Conservation (phyloP, 805 yeast species). For the Dipodascopsis uninucleata region DNA sequence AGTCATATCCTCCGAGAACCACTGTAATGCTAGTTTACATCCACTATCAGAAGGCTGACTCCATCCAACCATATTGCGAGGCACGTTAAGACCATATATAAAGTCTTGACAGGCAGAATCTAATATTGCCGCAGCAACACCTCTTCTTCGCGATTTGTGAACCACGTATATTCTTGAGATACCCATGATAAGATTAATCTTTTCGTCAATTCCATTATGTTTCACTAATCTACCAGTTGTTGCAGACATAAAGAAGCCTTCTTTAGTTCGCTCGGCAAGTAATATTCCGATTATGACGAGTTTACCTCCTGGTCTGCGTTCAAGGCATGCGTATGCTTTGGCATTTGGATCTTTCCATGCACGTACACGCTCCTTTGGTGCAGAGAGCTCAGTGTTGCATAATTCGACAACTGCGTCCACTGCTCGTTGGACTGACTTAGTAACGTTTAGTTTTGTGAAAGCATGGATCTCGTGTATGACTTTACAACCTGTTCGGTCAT, state of each 20-base stretch:
- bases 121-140: constrained; percentile 44
- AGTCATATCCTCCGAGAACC: constrained; percentile 24
- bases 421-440: constrained; percentile 27
- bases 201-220: constrained; percentile 39
- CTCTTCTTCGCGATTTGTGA: constrained; percentile 41
- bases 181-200: constrained; percentile 39
- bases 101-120: constrained; percentile 39
- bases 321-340: too few species aligned
- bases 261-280: constrained; percentile 28
- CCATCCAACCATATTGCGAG: constrained; percentile 46
- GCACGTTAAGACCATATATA: constrained; percentile 46
- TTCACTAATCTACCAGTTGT: constrained; percentile 43
- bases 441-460: background rate
- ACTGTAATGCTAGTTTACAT: constrained; percentile 43
- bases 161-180: constrained; percentile 42
- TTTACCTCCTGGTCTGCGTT: too few species aligned
- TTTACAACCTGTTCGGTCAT: background rate
- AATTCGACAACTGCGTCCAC: constrained; percentile 40
- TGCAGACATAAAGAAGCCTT: constrained; percentile 35
- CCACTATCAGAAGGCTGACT: constrained; percentile 61
- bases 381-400: constrained; percentile 51
- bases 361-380: constrained; percentile 43
- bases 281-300: constrained; percentile 9
- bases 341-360: too few species aligned
- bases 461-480: too few species aligned